Percentiles rank a stretch among this genome's conserved stretches.
phyloP scores from a whole-genome alignment of 2,329 filamentous ascomycete species.

The Dothideomycetes sp. region DNA sequence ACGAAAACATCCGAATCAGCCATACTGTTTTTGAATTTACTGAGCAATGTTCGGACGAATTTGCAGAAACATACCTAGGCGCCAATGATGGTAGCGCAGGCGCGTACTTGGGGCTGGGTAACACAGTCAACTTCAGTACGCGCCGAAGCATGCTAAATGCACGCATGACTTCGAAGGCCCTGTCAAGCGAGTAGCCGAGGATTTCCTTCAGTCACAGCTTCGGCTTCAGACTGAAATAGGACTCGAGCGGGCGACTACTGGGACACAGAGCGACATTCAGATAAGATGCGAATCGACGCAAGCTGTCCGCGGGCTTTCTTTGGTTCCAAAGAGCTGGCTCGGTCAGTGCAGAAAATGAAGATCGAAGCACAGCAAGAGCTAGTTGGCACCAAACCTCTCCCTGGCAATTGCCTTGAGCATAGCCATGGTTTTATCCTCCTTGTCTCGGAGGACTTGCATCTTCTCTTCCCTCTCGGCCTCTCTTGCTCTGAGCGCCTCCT shows the following conservation, averaged over 20 bases:
- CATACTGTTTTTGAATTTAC: too few relatives aligned
- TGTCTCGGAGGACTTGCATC: constrained; percentile 55
- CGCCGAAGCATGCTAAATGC: background rate
- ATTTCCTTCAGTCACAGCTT: background rate
- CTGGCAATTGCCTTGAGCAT: constrained; percentile 70
- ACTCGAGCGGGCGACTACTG: too few relatives aligned
- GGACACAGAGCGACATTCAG: too few relatives aligned
- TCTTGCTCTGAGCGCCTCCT: constrained; percentile 67
- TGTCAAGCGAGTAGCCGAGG: background rate
- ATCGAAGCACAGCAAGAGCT: too few relatives aligned
- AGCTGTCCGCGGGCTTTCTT: too few relatives aligned
- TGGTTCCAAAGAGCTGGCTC: too few relatives aligned
- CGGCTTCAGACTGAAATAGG: too few relatives aligned
- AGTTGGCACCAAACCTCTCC: constrained; percentile 63
- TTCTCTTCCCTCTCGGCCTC: constrained; percentile 72
- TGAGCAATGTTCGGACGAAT: too few relatives aligned
- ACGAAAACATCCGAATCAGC: too few relatives aligned
- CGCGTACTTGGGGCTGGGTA: background rate
- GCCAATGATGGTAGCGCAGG: background rate
- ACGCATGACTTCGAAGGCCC: background rate
- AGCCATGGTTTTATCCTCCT: constrained; percentile 76
- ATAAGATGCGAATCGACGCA: too few relatives aligned
- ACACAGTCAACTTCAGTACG: background rate
- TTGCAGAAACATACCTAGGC: too few relatives aligned
- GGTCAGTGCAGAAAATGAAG: too few relatives aligned